Evolutionary conservation across 257 asterid genomes (phyloP).

Genomic region (Fraxinus anomala): DNA sequence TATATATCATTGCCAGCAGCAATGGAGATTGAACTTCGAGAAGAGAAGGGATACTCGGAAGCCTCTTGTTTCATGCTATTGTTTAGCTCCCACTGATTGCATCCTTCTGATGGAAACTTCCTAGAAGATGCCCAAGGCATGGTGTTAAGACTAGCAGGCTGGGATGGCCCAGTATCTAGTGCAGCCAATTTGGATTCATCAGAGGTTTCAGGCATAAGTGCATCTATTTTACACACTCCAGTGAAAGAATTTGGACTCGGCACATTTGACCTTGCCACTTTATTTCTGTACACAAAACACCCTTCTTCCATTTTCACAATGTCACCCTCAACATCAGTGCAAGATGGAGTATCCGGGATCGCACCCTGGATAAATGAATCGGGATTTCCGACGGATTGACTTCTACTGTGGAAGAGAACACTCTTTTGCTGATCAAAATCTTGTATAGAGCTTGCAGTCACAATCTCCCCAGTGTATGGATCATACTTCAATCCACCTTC

Average conservation of each 20-base stretch:
- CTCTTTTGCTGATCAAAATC: slow-evolving; percentile 38
- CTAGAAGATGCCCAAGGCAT: slow-evolving; percentile 39
- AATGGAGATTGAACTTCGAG: slow-evolving; percentile 39
- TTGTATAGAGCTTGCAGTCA: slow-evolving; percentile 49
- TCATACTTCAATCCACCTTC: slow-evolving; percentile 77
- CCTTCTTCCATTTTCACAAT: slow-evolving; percentile 62
- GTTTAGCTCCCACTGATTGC: slow-evolving; percentile 20
- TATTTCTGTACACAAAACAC: slow-evolving; percentile 34
- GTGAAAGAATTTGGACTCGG: slow-evolving; percentile 12
- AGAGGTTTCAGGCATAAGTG: slow-evolving; percentile 19
- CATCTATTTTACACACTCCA: slow-evolving; percentile 20
- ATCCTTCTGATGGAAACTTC: slow-evolving; percentile 31
- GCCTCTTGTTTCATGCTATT: slow-evolving; percentile 26
- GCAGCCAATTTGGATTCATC: slow-evolving; percentile 39
- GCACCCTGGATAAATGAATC: slow-evolving; percentile 32
- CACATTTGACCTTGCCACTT: slow-evolving; percentile 19
- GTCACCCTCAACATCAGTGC: slow-evolving; percentile 33
- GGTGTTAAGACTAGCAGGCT: slow-evolving; percentile 30
- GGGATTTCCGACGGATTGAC: slow-evolving; percentile 19
- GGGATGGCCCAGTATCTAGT: slow-evolving; percentile 28
- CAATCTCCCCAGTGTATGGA: slow-evolving; percentile 51
- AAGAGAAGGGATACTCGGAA: slow-evolving; percentile 32
- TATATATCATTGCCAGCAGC: slow-evolving; percentile 32
- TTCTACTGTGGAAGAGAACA: slow-evolving; percentile 27
- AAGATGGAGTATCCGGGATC: slow-evolving; percentile 26